Percentiles rank a stretch among this genome's conserved stretches.
Conservation (phyloP, 495 filamentous ascomycete species). For the Astrothelium subdiscretum region DNA sequence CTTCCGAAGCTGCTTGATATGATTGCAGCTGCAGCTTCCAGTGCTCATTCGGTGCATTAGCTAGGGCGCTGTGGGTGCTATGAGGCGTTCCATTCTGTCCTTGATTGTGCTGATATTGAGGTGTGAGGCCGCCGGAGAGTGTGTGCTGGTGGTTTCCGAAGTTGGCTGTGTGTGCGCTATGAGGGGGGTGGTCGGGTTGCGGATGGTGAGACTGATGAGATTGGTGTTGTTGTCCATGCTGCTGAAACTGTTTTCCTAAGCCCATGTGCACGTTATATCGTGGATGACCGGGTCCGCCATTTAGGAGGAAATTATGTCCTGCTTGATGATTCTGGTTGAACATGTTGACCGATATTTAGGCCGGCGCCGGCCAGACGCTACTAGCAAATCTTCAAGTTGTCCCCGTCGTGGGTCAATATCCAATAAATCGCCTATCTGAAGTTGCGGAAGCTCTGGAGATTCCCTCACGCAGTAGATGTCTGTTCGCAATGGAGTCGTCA, state of each 20-base stretch:
- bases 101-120: conserved; percentile 59
- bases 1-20: conserved; percentile 56
- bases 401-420: background rate
- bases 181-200: conserved; percentile 60
- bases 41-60: conserved; percentile 61
- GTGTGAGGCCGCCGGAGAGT: conserved; percentile 65
- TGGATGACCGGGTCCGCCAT: conserved; percentile 54
- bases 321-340: conserved; percentile 71
- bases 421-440: background rate
- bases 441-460: background rate
- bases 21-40: conserved; percentile 82
- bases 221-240: conserved; percentile 25
- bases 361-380: background rate
- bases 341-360: conserved; percentile 42
- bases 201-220: conserved; percentile 61
- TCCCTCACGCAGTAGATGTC: background rate
- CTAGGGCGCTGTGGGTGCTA: conserved; percentile 44
- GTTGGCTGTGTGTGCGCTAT: conserved; percentile 30
- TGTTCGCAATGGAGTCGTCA: background rate
- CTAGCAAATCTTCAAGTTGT: background rate
- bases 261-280: conserved; percentile 54
- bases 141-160: conserved; percentile 61
- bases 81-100: conserved; percentile 63
- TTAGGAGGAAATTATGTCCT: conserved; percentile 62
- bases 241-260: conserved; percentile 52